Evolutionary conservation across 768 basidiomycete genomes (phyloP), one percentile per base, ranked within the genome.

Genomic region (Coprinopsis marcescibilis): DNA sequence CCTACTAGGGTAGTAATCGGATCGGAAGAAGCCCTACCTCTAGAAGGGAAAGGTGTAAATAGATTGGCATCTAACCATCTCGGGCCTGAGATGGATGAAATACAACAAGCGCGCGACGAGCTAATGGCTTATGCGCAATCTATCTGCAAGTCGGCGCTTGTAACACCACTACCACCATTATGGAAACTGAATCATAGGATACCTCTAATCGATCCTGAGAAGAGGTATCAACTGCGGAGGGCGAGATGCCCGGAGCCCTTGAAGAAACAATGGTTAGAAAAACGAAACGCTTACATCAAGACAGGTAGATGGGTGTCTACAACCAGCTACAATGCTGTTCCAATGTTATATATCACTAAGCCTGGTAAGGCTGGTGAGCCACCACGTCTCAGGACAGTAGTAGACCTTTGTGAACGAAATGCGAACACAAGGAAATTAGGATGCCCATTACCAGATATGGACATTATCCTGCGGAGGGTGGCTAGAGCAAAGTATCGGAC

Each of bases 401-500:
- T 71, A 0, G 71, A 72, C 41, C 45, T 57, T 1, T 43, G 65
- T 0, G 56, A 66, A 47, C 51, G 59, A 0, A 72, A 72, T 49
- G 55, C 59, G 1, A 72, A 74, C 42, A 72, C 65, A 0, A 14
- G 53, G 0, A 63, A 68, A 39, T 50, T 62, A 21, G 55, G 63
- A 0, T 67, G 65, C 0, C 74, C 71, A 0, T 45, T 75, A 0
- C 71, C 72, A 0, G 69, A 75, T 44, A 61, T 65, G 12, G 69
- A 74, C 12, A 59, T 57, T 1, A 71, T 76, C 0, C 40, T 62
- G 3, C 29, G 58, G 7, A 55, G 65, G 12, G 64, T 68, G 0
- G 65, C 68, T 0, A n/a, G 54, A 0, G 53, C 55, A 0, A 48
- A 40, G 10, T 67, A 61, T 41, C 47, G 66, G 0, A 61, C 68